phyloP scores from a whole-genome alignment of 2,329 filamentous ascomycete genomes.

The Hymenoscyphus infarciens region DNA sequence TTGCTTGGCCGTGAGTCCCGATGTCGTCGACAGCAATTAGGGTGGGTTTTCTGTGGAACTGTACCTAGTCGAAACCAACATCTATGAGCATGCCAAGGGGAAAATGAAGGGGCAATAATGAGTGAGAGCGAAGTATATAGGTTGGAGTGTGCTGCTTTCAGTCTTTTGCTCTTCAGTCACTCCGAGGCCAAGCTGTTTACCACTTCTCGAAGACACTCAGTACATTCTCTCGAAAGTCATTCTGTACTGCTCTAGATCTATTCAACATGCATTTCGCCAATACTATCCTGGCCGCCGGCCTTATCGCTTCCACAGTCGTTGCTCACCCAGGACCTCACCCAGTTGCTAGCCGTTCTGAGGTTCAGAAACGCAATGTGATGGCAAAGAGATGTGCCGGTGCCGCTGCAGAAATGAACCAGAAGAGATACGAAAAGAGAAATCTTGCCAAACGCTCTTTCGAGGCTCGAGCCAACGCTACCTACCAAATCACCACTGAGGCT shows the following conservation, averaged over 20 bases:
- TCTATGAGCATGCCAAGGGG: too few relatives aligned
- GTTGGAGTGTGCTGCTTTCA: too few relatives aligned
- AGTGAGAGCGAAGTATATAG: too few relatives aligned
- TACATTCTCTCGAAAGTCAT: neutral
- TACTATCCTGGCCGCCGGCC: neutral
- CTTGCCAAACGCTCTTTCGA: constrained; percentile 20
- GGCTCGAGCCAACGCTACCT: constrained; percentile 21
- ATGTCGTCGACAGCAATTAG: too few relatives aligned
- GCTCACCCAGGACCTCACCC: constrained; percentile 18
- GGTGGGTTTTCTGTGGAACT: too few relatives aligned
- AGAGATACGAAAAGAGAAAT: constrained; percentile 25
- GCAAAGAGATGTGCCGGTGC: constrained; percentile 27
- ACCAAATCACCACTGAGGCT: constrained; percentile 41
- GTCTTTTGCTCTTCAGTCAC: too few relatives aligned
- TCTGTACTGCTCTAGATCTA: neutral
- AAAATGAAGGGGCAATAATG: too few relatives aligned
- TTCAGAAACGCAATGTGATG: constrained; percentile 22
- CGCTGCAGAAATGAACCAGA: constrained; percentile 26
- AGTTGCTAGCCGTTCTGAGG: constrained; percentile 19
- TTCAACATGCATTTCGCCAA: neutral
- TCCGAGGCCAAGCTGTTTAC: too few relatives aligned
- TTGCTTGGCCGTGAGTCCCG: too few relatives aligned
- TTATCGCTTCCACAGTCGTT: neutral
- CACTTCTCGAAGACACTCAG: too few relatives aligned
- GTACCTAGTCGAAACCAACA: too few relatives aligned